phyloP scores from a whole-genome alignment of 2,329 filamentous ascomycete species.

The Microsporum audouinii region DNA sequence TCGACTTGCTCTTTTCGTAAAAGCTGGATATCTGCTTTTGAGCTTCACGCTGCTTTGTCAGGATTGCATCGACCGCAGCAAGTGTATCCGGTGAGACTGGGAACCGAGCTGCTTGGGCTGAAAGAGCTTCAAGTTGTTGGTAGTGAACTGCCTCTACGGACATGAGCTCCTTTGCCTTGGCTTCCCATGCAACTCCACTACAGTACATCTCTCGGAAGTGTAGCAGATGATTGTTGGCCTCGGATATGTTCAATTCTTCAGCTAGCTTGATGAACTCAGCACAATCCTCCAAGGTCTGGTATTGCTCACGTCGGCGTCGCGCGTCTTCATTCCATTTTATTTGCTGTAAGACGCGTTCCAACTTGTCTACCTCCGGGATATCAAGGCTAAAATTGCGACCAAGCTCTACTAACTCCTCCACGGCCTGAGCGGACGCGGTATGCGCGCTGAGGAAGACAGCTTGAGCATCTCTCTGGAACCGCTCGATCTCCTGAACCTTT shows the following conservation, averaged over 20 bases:
- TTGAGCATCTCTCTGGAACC: conserved; percentile 68
- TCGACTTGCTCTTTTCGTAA: conserved; percentile 62
- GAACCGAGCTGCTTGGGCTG: conserved; percentile 64
- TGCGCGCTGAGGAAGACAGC: conserved; percentile 56
- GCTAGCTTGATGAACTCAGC: conserved; percentile 67
- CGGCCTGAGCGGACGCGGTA: conserved; percentile 55
- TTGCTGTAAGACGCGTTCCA: conserved; percentile 71
- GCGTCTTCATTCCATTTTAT: conserved; percentile 81
- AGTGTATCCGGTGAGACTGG: conserved; percentile 76
- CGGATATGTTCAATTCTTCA: conserved; percentile 62
- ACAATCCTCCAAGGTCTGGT: conserved; percentile 67
- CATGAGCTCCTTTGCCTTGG: conserved; percentile 85
- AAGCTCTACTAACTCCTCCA: conserved; percentile 83
- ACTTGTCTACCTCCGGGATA: conserved; percentile 71
- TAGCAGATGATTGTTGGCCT: conserved; percentile 66
- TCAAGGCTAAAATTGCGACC: conserved; percentile 85
- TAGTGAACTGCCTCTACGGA: conserved; percentile 86
- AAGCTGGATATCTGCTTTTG: conserved; percentile 77
- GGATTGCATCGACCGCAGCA: conserved; percentile 72
- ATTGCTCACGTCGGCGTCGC: conserved; percentile 51
- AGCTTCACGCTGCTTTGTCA: conserved; percentile 91
- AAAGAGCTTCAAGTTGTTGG: conserved; percentile 83
- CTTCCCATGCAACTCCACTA: conserved; percentile 78
- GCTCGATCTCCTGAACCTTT: conserved; percentile 69
- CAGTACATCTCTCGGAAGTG: conserved; percentile 65